A percentile compares a stretch with the other conserved stretches of the same genome.
Evolutionary conservation across 495 filamentous ascomycete genomes (phyloP).

Genomic region (Xylaria cubensis): DNA sequence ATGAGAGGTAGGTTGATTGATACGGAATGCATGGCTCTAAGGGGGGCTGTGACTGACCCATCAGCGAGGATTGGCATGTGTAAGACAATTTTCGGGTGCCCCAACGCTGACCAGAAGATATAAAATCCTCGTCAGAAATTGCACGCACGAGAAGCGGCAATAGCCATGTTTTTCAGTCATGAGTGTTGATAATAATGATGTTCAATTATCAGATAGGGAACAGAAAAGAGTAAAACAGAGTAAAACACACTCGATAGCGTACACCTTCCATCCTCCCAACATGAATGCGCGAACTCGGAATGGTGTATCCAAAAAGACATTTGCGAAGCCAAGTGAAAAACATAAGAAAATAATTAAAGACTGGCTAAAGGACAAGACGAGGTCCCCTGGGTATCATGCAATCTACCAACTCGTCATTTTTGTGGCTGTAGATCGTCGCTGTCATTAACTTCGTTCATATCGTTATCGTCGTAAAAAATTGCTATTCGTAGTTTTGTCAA

Average conservation of each 20-base stretch:
- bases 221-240: background rate
- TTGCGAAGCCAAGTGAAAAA: background rate
- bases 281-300: background rate
- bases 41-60: background rate
- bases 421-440: background rate
- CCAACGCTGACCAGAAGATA: background rate
- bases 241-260: constrained; percentile 4
- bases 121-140: background rate
- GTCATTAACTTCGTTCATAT: background rate
- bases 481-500: background rate
- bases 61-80: background rate
- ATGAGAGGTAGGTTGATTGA: background rate
- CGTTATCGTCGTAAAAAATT: background rate
- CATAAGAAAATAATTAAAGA: background rate
- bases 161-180: background rate
- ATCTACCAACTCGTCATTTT: constrained; percentile 5
- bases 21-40: background rate
- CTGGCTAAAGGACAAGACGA: background rate
- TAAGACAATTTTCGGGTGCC: background rate
- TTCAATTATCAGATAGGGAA: background rate
- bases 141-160: background rate
- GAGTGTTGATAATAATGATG: background rate
- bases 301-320: background rate
- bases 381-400: constrained; percentile 17
- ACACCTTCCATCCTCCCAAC: constrained; percentile 10